Evolutionary conservation across 2,329 filamentous ascomycete species (phyloP), one percentile per base, ranked within the genome.

Genomic region (Xylaria sp.): DNA sequence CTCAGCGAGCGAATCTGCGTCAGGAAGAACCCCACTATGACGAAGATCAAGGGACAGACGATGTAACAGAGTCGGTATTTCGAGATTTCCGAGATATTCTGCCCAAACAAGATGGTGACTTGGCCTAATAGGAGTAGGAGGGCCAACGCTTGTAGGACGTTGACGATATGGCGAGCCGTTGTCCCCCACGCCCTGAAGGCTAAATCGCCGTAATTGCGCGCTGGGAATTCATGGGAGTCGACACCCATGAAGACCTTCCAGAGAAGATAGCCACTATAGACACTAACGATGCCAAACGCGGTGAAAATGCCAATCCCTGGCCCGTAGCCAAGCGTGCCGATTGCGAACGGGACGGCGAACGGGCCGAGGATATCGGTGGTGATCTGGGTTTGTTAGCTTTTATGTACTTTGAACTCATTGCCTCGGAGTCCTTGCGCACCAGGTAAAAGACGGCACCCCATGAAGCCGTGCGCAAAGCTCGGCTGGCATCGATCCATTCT

Each of bases 1-100:
- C 84, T 79, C 35, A 88, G 75, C 0, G 83, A 86, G 6, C 85
- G 78, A 47, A 88, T 82, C 67, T 87, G 84, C 2, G 83, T 83
- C 3, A 86, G 65, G 9, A 85, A 28, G 60, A 86, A 83, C 15
- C 85, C 84, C 6, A 76, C 77, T 11, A 80, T 68, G 52, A 79
- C 78, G 67, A 83, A 84, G 15, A 87, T 75, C 19, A 85, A 69
- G 12, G 80, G 78, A 67, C 83, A 85, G 8, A 82, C 78, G 42
- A 81, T 77, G 71, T 83, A 87, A 75, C 84, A 87, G 11, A 86
- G 71, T 0, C 74, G 75, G 54, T 78, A 78, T 66, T 78, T 79
- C 33, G 81, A 79, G 40, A 84, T 78, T 69, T 87, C 83, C 1
- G 80, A 83, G 23, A 87, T 80, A 17, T 80, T 79, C 21, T 66